Base-by-base conservation (phyloP, 768 basidiomycete species). In the Termitomyces titanicus region DNA sequence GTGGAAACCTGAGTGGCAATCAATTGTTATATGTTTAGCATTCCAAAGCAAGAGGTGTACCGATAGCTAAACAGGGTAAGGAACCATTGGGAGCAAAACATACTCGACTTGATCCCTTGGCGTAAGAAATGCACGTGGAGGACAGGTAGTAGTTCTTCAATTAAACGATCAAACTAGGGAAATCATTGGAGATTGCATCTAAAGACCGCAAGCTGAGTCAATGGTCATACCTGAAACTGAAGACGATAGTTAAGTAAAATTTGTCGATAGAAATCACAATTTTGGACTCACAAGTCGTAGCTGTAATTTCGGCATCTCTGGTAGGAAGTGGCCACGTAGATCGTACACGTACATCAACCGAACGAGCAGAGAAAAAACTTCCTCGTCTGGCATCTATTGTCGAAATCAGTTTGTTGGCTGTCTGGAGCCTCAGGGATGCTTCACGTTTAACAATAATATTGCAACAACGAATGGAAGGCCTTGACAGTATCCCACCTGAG, bases 51-150 rank as follows among this genome's bases (percentile, higher is more conserved):
- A 44, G 31, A 6, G 13, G 66, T 80, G 63, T 65, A 88, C 92
- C 92, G 84, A 71, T 96, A 98, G 66, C 92, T 92, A 75, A 98
- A 98, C 68, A 99, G 73, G 0, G 97, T 98, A 67, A 99, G 77
- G 71, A 98, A 98, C 97, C 97, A 99, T 61, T 98, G 97, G 13
- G 92, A 94, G 65, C 93, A 96, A 67, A 89, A 98, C 94, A 99
- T 98, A 72, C 90, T 95, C 44, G 93, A 94, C 69, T 98, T 98
- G 66, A 98, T 76, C 29, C 95, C 96, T 70, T 97, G 91, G 29
- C 95, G 84, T 29, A 96, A 72, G 64, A 99, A 92, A 70, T 98
- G 97, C 22, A 96, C 74, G 64, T 98, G 94, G 6, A 98, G 75
- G 5, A 95, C 90, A 5, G 97, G 97, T 3, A 98, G 74, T 10